Evolutionary conservation across 1,284 basidiomycete genomes (phyloP), one percentile per base, ranked within the genome.

Genomic region (Boletus chippewaensis): DNA sequence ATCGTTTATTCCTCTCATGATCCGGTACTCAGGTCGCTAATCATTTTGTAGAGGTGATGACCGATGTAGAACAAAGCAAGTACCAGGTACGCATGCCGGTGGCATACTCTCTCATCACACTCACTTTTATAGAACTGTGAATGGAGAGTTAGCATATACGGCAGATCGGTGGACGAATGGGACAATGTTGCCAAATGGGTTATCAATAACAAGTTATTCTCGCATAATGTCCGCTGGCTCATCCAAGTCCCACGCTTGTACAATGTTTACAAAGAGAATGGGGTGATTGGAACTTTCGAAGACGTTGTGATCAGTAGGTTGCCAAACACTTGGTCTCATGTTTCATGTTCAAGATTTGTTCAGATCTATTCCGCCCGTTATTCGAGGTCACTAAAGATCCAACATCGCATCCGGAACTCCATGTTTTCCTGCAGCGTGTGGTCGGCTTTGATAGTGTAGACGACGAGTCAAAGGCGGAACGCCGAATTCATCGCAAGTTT

Each of bases 141-240:
- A 74, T 99, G 96, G 87, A 83, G 96, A 9, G 79, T 99, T 55
- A 95, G 91, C 52, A 92, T 99, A 59, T 99, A 99, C 61, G 96
- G 95, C 8, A 82, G 82, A 43, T 78, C 76, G 2, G 59, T 67
- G 13, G 73, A 84, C 55, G 96, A 99, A 71, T 99, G 96, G 96
- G 96, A 99, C 74, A 98, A 97, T 66, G 77, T 99, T 5, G 95
- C 96, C 7, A 87, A 86, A 74, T 99, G 96, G 96, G 85, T 99
- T 47, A 84, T 97, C 63, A 80, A 91, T 65, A 84, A 98, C 74
- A 92, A 94, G 67, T 76, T 99, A 12, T 92, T 83, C 68, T 97
- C 94, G 8, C 94, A 97, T 68, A 99, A 99, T 64, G 92, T 99
- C 31, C 82, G 96, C 47, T 99, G 96, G 96, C 80, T 99, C 47